These are phyloP conservation scores for Trichoderma asperellum DNA, from an alignment of 2,329 filamentous ascomycete species.

Conservation along the genomic window DNA sequence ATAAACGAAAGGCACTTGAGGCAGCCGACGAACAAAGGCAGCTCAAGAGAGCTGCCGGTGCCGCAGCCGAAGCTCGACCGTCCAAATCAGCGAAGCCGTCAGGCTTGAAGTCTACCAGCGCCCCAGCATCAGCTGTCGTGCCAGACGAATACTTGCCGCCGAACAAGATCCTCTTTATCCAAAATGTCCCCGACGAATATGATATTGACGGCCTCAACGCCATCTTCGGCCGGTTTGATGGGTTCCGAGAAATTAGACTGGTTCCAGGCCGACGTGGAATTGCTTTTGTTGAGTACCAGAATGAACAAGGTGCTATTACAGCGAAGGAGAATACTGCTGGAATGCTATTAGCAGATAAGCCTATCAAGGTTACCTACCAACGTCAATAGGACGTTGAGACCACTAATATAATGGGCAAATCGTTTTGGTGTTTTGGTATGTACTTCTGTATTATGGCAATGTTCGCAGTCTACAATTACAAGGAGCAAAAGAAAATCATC, in stretches of 20 bases:
- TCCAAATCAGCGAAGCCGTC: constrained; percentile 63
- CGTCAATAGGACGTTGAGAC: constrained; percentile 62
- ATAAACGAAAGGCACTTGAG: constrained; percentile 80
- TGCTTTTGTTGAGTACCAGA: constrained; percentile 96
- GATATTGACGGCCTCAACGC: constrained; percentile 77
- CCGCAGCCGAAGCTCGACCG: constrained; percentile 58
- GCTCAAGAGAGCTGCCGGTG: constrained; percentile 64
- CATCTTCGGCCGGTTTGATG: constrained; percentile 88
- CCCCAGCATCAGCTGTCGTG: constrained; percentile 70
- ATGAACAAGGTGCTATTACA: constrained; percentile 83
- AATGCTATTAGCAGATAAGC: constrained; percentile 75
- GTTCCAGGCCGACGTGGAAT: constrained; percentile 87
- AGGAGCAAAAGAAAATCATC: constrained; percentile 17
- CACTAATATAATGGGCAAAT: constrained; percentile 12
- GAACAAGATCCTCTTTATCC: constrained; percentile 94
- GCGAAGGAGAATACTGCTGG: constrained; percentile 93
- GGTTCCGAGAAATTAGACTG: constrained; percentile 88
- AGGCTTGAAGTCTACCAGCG: constrained; percentile 76
- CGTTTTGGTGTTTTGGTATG: constrained; percentile 1
- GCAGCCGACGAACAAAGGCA: constrained; percentile 77
- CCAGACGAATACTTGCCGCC: constrained; percentile 98
- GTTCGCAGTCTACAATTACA: constrained; percentile 17
- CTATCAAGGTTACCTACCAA: constrained; percentile 96
- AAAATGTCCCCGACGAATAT: constrained; percentile 87
- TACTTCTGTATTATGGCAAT: neutral